Base-by-base conservation (phyloP, 257 asterid genomes). In the Perilla frutescens region DNA sequence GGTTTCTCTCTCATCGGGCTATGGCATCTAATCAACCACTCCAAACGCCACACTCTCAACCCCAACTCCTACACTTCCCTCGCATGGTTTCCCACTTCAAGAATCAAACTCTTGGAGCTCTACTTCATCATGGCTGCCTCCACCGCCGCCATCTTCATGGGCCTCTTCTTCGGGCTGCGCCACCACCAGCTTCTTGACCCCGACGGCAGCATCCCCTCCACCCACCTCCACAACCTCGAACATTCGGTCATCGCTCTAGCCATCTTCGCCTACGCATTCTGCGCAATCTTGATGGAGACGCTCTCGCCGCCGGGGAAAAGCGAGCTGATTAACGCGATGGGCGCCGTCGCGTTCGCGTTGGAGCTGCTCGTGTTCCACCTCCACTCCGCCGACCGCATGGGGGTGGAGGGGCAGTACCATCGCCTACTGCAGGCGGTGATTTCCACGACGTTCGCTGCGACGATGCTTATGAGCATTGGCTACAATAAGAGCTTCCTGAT, bases 1-100 rank as follows among this genome's bases (percentile, higher is more conserved):
- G 86, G 78, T 45, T 82, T 87, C 78, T 83, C 83, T 12, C 20
- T 84, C 9, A 26, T 84, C 41, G 91, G 91, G 39, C 69, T 87
- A 4, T 87, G 89, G 91, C 91, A 87, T 56, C 79, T 87, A 34
- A 32, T 87, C 57, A 84, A 84, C 71, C 85, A 87, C 67, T 66
- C 72, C 66, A 84, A 72, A 54, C 79, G 84, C 71, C 87, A 87
- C 75, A 73, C 66, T 13, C 55, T 68, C 3, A 76, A 84, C 58
- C 88, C 91, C 3, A 81, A 73, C 59, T 79, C 89, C 63, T 84
- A 82, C 77, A 84, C 71, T 3, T 79, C 89, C 66, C 14, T 67
- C 34, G 83, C 87, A 66, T 87, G 91, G 91, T 87, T 87, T 57
- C 85, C 86, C 45, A 68, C 81, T 62, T 76, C 89, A 66, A 87